Base-by-base conservation (phyloP, 2,329 filamentous ascomycete species). In the Aspergillus unguis region DNA sequence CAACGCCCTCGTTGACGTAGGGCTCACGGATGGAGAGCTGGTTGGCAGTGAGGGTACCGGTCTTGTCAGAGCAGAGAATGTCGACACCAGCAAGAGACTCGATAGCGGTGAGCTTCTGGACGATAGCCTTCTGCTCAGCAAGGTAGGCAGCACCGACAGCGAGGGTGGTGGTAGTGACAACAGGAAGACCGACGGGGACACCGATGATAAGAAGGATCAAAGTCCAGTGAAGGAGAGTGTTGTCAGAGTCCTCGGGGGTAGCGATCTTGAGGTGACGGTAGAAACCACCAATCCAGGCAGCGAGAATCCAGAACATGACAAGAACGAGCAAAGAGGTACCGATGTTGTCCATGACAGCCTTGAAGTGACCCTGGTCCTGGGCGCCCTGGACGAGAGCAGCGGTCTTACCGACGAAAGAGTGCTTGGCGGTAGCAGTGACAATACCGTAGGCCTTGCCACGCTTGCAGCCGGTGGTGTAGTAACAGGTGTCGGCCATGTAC, bases 381-480 rank as follows among this genome's bases (percentile, higher is more conserved):
- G 87, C 86, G 61, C 86, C 86, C 75, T 88, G 83, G 46, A 90
- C 86, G 47, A 90, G 80, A 62, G 82, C 81, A 57, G 87, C 87
- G 62, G 86, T 90, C 71, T 83, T 84, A 75, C 87, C 87, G 71
- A 90, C 86, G 77, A 90, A 90, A 54, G 86, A 90, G 74, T 82
- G 80, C 68, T 80, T 83, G 51, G 87, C 87, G 57, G 84, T 83
- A 60, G 84, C 82, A 54, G 81, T 81, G 65, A 85, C 80, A 58
- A 90, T 79, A 65, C 79, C 85, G 71, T 86, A 90, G 55, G 85
- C 84, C 76, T 88, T 88, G 66, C 87, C 86, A 69, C 87, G 86
- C 81, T 90, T 90, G 80, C 87, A 90, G 64, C 87, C 86, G 58
- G 87, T 90, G 57, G 87, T 90, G 78, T 90, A 90, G 80, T 88